Evolutionary conservation across 768 basidiomycete species (phyloP), one percentile per base, ranked within the genome.

Genomic region (Leccinum variicolor): DNA sequence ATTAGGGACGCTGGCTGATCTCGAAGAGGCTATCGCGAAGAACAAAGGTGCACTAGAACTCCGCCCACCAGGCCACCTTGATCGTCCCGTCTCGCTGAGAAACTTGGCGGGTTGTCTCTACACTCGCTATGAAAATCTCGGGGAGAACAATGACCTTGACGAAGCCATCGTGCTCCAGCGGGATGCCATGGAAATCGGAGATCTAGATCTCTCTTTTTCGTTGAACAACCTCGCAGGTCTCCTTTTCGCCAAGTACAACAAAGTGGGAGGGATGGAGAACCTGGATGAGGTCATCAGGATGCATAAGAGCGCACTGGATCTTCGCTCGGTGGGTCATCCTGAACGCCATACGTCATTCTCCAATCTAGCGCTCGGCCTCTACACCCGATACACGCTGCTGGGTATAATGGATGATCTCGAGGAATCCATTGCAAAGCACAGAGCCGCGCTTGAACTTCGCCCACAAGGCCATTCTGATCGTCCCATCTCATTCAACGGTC

Each of bases 211-310:
- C 28, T 28, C 52, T 19, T 13, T 9, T 5, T 47, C 45, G 11
- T 53, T 67, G 34, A 57, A 54, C 47, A 66, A 62, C 51, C 66
- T 68, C 19, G 65, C 62, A 10, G 17, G 21, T 36, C 26, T 52
- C 19, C 64, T 69, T n/a, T 14, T 45, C 25, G 6, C 9, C 39
- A 46, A 25, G 36, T 54, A 56, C 14, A 56, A n/a, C 29, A 41
- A 26, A 31, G 7, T 28, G 14, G 50, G 55, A 33, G 41, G 25
- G 15, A 19, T 45, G 43, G 17, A 14, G 1, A 33, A 14, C 41
- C 55, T 56, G 15, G 50, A 56, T 2, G 50, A 56, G n/a, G 39
- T 41, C 6, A 43, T 34, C 21, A n/a, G 17, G 11, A n/a, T 33
- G 39, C 50, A 41, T 3, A 39, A 13, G 33, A 52, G 41, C 19